Conservation (phyloP, 2,329 filamentous ascomycete species). For the Metarhizium guizhouense region DNA sequence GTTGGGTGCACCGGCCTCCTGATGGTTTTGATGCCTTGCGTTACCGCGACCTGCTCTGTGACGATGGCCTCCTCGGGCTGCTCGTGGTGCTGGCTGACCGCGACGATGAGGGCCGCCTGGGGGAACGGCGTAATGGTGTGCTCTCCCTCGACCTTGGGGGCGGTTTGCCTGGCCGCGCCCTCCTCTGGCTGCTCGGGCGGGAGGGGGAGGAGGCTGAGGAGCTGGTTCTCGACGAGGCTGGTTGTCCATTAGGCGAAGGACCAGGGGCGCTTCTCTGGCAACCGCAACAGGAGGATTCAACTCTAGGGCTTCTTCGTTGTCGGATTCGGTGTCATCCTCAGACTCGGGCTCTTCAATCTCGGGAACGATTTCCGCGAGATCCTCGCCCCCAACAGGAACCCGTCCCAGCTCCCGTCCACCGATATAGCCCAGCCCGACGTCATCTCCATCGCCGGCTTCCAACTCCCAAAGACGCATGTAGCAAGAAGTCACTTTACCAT, state of each 20-base stretch:
- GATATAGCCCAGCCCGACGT: constrained; percentile 36
- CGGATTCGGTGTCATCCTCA: constrained; percentile 12
- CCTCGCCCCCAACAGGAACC: constrained; percentile 3
- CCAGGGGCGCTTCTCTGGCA: constrained; percentile 48
- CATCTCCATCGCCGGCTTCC: constrained; percentile 65
- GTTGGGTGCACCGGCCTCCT: neutral
- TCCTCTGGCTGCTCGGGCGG: neutral
- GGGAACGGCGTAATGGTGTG: neutral
- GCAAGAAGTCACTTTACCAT: constrained; percentile 51
- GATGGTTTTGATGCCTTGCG: neutral
- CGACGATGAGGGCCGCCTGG: neutral
- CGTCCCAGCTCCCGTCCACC: constrained; percentile 23
- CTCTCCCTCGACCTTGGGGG: neutral
- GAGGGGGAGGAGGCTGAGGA: constrained; percentile 1
- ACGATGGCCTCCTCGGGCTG: neutral
- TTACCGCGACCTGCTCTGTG: neutral
- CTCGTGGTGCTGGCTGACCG: neutral
- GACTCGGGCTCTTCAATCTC: constrained; percentile 12
- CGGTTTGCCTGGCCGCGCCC: neutral
- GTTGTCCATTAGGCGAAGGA: constrained; percentile 42
- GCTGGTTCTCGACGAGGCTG: constrained; percentile 17
- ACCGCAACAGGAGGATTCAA: constrained; percentile 29
- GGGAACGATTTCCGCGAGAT: neutral
- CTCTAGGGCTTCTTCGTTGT: constrained; percentile 18
- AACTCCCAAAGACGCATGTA: constrained; percentile 87